phyloP scores from a whole-genome alignment of 2,329 filamentous ascomycete species.

The Microcyclospora pomicola region DNA sequence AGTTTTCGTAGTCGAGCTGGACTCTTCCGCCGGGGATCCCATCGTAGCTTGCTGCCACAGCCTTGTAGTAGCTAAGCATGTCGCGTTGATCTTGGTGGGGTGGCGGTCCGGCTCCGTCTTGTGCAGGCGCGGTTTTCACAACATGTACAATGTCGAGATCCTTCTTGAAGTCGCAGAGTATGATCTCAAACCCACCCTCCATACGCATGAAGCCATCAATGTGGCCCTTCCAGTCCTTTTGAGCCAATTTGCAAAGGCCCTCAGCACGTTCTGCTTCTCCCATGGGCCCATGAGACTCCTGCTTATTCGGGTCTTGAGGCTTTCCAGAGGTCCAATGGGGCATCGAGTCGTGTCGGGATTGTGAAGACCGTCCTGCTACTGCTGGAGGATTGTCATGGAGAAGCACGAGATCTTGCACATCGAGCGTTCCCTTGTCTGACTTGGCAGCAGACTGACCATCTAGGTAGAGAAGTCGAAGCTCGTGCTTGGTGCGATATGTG shows the following conservation, averaged over 20 bases:
- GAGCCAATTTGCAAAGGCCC: conserved; percentile 42
- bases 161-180: conserved; percentile 48
- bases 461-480: conserved; percentile 50
- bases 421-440: conserved; percentile 49
- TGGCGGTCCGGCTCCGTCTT: neutral
- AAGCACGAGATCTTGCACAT: conserved; percentile 51
- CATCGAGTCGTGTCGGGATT: neutral
- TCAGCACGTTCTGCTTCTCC: conserved; percentile 40
- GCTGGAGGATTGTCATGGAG: conserved; percentile 24
- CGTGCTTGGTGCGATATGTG: conserved; percentile 46
- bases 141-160: conserved; percentile 26
- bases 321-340: neutral
- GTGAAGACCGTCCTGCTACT: neutral
- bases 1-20: conserved; percentile 33
- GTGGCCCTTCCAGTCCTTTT: conserved; percentile 34
- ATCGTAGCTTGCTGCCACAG: conserved; percentile 29
- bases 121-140: conserved; percentile 7
- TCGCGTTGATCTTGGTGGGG: conserved; percentile 3
- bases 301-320: neutral
- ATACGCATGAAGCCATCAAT: conserved; percentile 54
- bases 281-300: conserved; percentile 14
- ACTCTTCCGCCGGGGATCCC: conserved; percentile 33
- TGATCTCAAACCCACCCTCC: conserved; percentile 58
- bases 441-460: conserved; percentile 60
- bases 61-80: conserved; percentile 24